Evolutionary conservation across 2,329 filamentous ascomycete species (phyloP), one percentile per base, ranked within the genome.

Genomic region (Clonostachys rosea): DNA sequence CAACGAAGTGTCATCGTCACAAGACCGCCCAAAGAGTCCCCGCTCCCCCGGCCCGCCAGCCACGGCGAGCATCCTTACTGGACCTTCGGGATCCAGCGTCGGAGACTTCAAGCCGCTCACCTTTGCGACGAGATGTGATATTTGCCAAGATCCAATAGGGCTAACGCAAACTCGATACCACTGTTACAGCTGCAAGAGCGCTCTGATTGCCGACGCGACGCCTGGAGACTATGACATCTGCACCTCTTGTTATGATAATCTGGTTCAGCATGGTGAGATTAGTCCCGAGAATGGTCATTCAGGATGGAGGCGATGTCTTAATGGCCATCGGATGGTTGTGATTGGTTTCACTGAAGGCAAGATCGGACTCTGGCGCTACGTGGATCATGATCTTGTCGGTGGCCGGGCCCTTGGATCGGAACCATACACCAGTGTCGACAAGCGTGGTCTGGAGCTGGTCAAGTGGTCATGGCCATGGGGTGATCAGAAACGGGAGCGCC

Each of bases 181-280:
- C 67, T 97, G 92, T 66, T 84, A 83, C 43, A 70, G 76, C 45
- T 95, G 91, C 64, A 82, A 81, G 45, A 78, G 76, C 56, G 58
- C 57, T 7, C 67, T 73, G 5, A 63, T 75, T 4, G 57, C 70
- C 1, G 72, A 78, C 33, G 69, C 73, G 5, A 59, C 68, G 20
- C 66, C 68, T 0, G 91, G 91, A n/a, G 87, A 95, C 62, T 95
- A 94, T 63, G 89, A 96, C 56, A 80, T 96, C 43, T 96, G 91
- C 67, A 75, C 75, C 16, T 71, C 76, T 5, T 96, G 91, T 71
- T 96, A 96, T 64, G 69, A 77, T 44, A 78, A 77, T 42, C 74
- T 91, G 8, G 78, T 87, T 2, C 67, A 73, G 3, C 76, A 76
- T 0, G 77, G 79, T 9, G 81, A 81, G 42, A 84, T 96, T 51